A percentile compares a stretch with the other conserved stretches of the same genome.
These are phyloP conservation scores for Monilinia fructigena DNA, from an alignment of 2,329 filamentous ascomycete species.

Conservation along the genomic window DNA sequence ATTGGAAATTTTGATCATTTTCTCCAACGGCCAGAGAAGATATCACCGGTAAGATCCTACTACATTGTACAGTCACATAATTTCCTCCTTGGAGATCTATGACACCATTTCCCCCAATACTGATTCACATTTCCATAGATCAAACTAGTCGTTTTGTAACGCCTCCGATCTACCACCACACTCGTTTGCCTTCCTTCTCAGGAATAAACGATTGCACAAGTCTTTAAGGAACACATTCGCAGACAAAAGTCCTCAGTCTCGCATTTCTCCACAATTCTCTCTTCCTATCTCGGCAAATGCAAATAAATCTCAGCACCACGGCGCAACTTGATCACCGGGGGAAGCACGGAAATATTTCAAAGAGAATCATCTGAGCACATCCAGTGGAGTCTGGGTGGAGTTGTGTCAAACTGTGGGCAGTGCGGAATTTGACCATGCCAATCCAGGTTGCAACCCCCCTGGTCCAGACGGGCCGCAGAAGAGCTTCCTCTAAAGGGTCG, in stretches of 20 bases:
- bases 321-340: slow-evolving; percentile 3
- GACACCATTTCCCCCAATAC: slow-evolving; percentile 6
- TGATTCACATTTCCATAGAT: slow-evolving; percentile 17
- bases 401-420: slow-evolving; percentile 9
- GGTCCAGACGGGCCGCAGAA: slow-evolving; percentile 27
- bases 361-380: not conserved
- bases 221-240: not conserved
- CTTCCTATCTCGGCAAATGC: not conserved
- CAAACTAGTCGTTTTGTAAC: not conserved
- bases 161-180: not conserved
- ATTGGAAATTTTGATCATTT: slow-evolving; percentile 10
- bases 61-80: slow-evolving; percentile 14
- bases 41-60: slow-evolving; percentile 13
- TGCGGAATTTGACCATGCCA: slow-evolving; percentile 7
- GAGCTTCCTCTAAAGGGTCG: slow-evolving; percentile 22
- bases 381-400: slow-evolving; percentile 12
- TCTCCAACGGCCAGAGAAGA: not conserved
- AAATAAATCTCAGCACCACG: not conserved
- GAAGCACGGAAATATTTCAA: slow-evolving; percentile 7
- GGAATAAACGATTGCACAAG: not conserved
- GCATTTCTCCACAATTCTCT: not conserved
- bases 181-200: slow-evolving; percentile 7
- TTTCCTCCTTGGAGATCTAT: not conserved
- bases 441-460: slow-evolving; percentile 31
- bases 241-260: too few relatives aligned